phyloP scores from a whole-genome alignment of 1,284 basidiomycete genomes.

The Trametes polyzona region DNA sequence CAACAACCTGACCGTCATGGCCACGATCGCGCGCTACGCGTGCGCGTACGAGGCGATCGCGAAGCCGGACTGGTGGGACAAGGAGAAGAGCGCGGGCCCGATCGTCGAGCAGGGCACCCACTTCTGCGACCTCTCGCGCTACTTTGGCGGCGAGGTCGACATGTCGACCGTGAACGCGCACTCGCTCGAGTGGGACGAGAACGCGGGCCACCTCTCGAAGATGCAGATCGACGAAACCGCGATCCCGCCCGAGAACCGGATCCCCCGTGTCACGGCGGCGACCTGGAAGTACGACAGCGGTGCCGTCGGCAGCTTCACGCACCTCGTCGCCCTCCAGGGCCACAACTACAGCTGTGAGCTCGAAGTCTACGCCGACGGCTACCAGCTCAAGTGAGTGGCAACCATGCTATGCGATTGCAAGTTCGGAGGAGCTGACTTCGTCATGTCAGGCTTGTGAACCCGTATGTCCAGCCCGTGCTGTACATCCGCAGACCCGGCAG shows the following conservation, averaged over 20 bases:
- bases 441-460: constrained; percentile 76
- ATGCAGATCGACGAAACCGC: constrained; percentile 81
- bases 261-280: constrained; percentile 80
- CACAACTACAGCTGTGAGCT: constrained; percentile 92
- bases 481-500: constrained; percentile 85
- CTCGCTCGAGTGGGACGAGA: constrained; percentile 90
- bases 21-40: constrained; percentile 94
- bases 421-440: constrained; percentile 7
- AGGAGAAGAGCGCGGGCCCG: constrained; percentile 88
- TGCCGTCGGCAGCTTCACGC: constrained; percentile 88
- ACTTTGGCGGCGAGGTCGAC: constrained; percentile 98
- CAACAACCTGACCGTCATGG: constrained; percentile 96
- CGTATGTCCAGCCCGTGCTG: constrained; percentile 83
- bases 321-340: constrained; percentile 88
- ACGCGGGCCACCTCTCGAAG: constrained; percentile 85
- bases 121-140: constrained; percentile 90
- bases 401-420: constrained; percentile 19
- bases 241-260: constrained; percentile 79
- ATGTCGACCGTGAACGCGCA: constrained; percentile 83
- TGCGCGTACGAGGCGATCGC: constrained; percentile 91
- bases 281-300: constrained; percentile 94
- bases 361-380: constrained; percentile 91
- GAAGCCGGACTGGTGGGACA: constrained; percentile 98
- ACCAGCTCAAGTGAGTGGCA: constrained; percentile 65
- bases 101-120: constrained; percentile 97